Percentiles rank a stretch among this genome's conserved stretches.
phyloP scores from a whole-genome alignment of 306 rosid genomes.

The Acacia melanoxylon region DNA sequence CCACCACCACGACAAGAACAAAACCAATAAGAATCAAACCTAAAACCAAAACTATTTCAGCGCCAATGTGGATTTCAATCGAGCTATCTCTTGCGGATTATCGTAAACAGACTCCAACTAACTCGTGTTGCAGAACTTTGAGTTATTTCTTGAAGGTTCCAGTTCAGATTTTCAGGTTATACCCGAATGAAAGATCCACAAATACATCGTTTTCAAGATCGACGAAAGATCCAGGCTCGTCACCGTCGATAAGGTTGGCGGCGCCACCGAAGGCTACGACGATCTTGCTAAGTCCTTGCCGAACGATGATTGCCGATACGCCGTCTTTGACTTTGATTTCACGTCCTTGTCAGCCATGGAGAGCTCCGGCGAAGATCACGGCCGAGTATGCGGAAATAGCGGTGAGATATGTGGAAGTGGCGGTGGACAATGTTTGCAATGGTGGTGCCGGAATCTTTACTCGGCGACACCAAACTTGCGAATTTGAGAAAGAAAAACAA shows the following conservation, averaged over 20 bases:
- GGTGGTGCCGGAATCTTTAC: too few relatives aligned
- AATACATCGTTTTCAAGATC: constrained; percentile 95
- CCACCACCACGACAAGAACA: constrained; percentile 55
- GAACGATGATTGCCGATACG: constrained; percentile 86
- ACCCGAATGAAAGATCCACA: constrained; percentile 83
- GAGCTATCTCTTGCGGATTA: neutral
- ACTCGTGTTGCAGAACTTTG: too few relatives aligned
- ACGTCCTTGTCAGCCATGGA: too few relatives aligned
- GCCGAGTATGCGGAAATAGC: too few relatives aligned
- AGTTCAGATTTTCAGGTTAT: too few relatives aligned
- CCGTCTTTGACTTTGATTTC: constrained; percentile 94
- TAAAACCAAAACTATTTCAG: constrained; percentile 40
- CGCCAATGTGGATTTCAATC: constrained; percentile 2
- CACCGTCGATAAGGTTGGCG: constrained; percentile 93
- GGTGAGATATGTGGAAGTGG: too few relatives aligned
- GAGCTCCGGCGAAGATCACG: too few relatives aligned
- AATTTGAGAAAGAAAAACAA: too few relatives aligned
- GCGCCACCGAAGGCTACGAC: constrained; percentile 77
- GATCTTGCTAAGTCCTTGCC: constrained; percentile 93
- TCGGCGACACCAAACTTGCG: too few relatives aligned
- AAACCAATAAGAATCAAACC: constrained; percentile 60
- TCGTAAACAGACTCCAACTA: too few relatives aligned
- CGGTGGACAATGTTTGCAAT: too few relatives aligned
- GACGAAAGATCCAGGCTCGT: constrained; percentile 84
- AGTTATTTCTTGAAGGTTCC: too few relatives aligned